phyloP scores from a whole-genome alignment of 495 filamentous ascomycete genomes.

The Umbilicaria muhlenbergii region DNA sequence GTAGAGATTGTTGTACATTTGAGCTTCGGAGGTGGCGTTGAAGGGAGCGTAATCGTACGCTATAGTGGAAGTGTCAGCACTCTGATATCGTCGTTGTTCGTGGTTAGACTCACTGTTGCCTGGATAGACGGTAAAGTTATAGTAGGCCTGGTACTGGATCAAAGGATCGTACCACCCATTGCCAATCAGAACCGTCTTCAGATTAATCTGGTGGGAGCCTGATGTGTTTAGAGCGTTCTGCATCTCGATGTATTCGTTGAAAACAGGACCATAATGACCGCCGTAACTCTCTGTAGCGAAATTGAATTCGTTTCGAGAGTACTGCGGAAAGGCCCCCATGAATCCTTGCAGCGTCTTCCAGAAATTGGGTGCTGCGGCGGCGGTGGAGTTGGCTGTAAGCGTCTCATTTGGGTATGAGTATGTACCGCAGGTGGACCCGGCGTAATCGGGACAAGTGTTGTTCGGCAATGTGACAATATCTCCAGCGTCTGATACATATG shows the following conservation, averaged over 20 bases:
- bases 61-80: conserved; percentile 16
- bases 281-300: conserved; percentile 48
- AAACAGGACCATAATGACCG: conserved; percentile 48
- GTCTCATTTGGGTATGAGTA: conserved; percentile 34
- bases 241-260: conserved; percentile 44
- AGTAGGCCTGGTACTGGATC: conserved; percentile 45
- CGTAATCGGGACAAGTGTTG: conserved; percentile 37
- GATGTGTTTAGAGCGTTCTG: conserved; percentile 40
- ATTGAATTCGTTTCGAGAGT: conserved; percentile 37
- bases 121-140: conserved; percentile 38
- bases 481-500: too few relatives aligned
- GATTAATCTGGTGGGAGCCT: conserved; percentile 33
- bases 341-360: conserved; percentile 46
- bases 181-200: conserved; percentile 43
- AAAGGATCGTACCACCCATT: conserved; percentile 45
- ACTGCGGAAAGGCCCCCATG: conserved; percentile 45
- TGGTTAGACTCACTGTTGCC: neutral
- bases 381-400: conserved; percentile 37
- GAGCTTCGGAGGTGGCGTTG: conserved; percentile 25
- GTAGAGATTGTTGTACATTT: conserved; percentile 46
- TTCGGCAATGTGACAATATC: conserved; percentile 25
- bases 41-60: conserved; percentile 43
- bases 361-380: conserved; percentile 38
- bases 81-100: too few relatives aligned
- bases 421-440: conserved; percentile 33